phyloP scores from a whole-genome alignment of 805 yeast species.

The Brettanomyces custersianus region DNA sequence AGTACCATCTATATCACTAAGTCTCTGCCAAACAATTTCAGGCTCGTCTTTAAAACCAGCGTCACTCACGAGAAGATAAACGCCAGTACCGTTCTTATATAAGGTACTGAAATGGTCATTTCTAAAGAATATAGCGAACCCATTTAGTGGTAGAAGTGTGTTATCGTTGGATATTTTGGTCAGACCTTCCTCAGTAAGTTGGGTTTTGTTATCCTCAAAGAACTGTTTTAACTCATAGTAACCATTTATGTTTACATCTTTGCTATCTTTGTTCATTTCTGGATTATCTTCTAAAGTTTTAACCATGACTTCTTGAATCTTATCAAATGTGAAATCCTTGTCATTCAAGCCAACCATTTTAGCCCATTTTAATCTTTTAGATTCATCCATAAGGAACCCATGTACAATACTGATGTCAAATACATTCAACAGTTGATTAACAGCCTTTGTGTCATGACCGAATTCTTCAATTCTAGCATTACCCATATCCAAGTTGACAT shows the following conservation, averaged over 20 bases:
- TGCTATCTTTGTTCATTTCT: not conserved
- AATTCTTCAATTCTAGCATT: slow-evolving; percentile 1
- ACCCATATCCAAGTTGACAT: not conserved
- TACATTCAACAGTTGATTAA: slow-evolving; percentile 14
- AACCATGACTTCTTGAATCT: slow-evolving; percentile 23
- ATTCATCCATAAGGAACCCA: slow-evolving; percentile 44
- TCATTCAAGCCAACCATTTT: too few species aligned
- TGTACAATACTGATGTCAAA: slow-evolving; percentile 45
- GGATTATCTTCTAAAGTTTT: not conserved
- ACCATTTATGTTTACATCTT: slow-evolving; percentile 4
- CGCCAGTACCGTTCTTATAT: slow-evolving; percentile 35
- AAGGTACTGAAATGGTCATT: slow-evolving; percentile 85
- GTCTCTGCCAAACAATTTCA: slow-evolving; percentile 75
- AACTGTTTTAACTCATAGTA: slow-evolving; percentile 25
- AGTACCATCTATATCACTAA: slow-evolving; percentile 56
- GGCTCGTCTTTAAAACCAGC: slow-evolving; percentile 40
- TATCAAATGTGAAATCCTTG: slow-evolving; percentile 15
- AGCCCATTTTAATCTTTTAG: not conserved
- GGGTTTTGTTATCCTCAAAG: slow-evolving; percentile 58
- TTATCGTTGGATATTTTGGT: slow-evolving; percentile 26
- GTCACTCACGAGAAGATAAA: slow-evolving; percentile 70
- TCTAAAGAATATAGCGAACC: slow-evolving; percentile 68
- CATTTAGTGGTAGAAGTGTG: slow-evolving; percentile 29
- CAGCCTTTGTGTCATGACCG: slow-evolving; percentile 9
- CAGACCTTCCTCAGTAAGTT: slow-evolving; percentile 66